phyloP scores from a whole-genome alignment of 1,284 basidiomycete genomes.

The Binderoboletus segoi region DNA sequence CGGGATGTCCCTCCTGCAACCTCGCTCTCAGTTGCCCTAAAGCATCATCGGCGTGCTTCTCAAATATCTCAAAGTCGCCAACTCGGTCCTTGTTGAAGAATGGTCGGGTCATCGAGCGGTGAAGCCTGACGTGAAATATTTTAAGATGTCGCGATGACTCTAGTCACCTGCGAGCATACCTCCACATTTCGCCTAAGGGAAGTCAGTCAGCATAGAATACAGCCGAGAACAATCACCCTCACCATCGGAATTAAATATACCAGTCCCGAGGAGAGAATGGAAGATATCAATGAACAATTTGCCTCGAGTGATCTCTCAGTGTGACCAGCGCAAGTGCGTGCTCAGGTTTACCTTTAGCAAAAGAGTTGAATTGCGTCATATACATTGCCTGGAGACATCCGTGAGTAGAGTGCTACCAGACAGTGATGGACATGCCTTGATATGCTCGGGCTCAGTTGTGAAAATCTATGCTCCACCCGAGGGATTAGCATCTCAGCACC shows the following conservation, averaged over 20 bases:
- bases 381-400: conserved; percentile 31
- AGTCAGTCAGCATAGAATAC: background rate
- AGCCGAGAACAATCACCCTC: background rate
- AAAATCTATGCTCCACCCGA: conserved; percentile 20
- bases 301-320: conserved; percentile 22
- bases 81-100: conserved; percentile 58
- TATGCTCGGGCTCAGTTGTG: conserved; percentile 42
- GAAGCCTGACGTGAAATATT: background rate
- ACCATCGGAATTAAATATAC: conserved; percentile 66
- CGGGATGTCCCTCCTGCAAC: conserved; percentile 43
- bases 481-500: background rate
- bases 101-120: conserved; percentile 54
- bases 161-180: conserved; percentile 34
- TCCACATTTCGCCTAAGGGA: conserved; percentile 53
- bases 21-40: conserved; percentile 45
- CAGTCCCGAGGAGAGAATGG: conserved; percentile 48
- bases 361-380: conserved; percentile 43
- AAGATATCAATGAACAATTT: conserved; percentile 27
- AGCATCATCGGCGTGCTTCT: conserved; percentile 46
- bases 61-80: conserved; percentile 56
- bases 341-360: conserved; percentile 42
- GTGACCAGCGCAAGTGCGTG: background rate
- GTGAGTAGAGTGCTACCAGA: conserved; percentile 1
- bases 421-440: conserved; percentile 34
- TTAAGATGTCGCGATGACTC: conserved; percentile 3